Conservation (phyloP, 2,329 filamentous ascomycete genomes). For the Penicillium sp. region DNA sequence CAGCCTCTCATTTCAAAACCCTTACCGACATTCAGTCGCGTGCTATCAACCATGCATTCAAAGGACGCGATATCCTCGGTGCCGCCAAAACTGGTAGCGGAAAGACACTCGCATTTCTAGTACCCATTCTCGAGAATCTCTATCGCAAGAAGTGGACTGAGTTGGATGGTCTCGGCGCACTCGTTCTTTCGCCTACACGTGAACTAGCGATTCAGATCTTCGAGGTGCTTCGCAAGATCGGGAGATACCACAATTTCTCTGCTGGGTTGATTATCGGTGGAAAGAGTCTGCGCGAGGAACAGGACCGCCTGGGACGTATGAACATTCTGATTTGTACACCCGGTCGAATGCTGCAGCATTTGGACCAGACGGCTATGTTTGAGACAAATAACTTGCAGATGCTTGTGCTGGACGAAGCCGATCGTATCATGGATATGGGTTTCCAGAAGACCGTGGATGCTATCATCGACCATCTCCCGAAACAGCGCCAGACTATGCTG, state of each 20-base stretch:
- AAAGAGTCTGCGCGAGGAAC: constrained; percentile 83
- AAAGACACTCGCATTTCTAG: constrained; percentile 89
- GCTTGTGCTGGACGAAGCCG: constrained; percentile 90
- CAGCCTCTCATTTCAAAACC: constrained; percentile 81
- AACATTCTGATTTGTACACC: constrained; percentile 97
- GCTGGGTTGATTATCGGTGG: constrained; percentile 92
- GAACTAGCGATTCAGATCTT: constrained; percentile 97
- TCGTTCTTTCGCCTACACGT: constrained; percentile 90
- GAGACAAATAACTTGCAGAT: constrained; percentile 89
- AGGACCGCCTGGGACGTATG: constrained; percentile 81
- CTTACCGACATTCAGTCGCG: constrained; percentile 89
- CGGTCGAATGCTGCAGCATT: constrained; percentile 88
- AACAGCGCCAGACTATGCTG: constrained; percentile 80
- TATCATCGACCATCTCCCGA: constrained; percentile 85
- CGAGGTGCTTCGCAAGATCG: constrained; percentile 85
- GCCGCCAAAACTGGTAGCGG: constrained; percentile 94
- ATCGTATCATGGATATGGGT: constrained; percentile 96
- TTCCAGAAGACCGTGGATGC: constrained; percentile 90
- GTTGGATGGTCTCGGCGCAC: constrained; percentile 82
- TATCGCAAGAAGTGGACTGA: constrained; percentile 88
- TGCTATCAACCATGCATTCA: constrained; percentile 82
- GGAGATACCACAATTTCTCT: constrained; percentile 83
- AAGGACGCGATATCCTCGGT: constrained; percentile 83
- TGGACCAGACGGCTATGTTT: constrained; percentile 88
- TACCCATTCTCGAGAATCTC: constrained; percentile 89